Evolutionary conservation across 768 basidiomycete genomes (phyloP), one percentile per base, ranked within the genome.

Genomic region (Lentinus brumalis): DNA sequence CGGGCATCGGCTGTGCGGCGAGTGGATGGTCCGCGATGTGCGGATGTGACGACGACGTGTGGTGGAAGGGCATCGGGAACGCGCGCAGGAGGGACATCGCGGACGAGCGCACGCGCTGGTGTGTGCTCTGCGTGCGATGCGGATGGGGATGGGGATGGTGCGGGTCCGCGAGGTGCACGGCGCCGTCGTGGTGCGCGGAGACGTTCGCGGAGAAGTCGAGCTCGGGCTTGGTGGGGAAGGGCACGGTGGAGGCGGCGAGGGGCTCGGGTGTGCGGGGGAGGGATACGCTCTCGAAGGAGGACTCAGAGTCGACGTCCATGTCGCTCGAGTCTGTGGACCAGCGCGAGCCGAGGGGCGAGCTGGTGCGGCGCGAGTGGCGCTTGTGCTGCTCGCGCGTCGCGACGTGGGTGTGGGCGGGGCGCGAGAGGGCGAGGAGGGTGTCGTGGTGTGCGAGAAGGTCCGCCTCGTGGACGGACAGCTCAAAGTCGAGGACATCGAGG

Each of bases 401-500:
- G 40, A 47, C 65, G 62, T 54, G 66, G 55, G 16, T 59, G 69
- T 70, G 50, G 71, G 67, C 46, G 78, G 75, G 55, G 53, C 57
- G 72, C 62, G 61, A 67, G 50, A 45, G 70, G 64, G 45, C 72
- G 64, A 76, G 42, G 69, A 79, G 66, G 26, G 71, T 54, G 60
- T 74, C 73, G 47, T 80, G 77, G 64, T 80, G 77, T 45, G 73
- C 70, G 32, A 91, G 79, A 60, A 91, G 64, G 67, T 91, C 89
- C 42, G 78, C 77, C 67, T 91, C 89, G 56, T 81, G 74, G 63
- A 92, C 74, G 58, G 80, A 77, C 42, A 92, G 81, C 69, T 91
- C 86, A 67, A 88, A 92, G 71, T 90, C 86, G 62, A 92, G 81
- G 41, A 92, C 89, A 63, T 88, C 87, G 50, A 91, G 82, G 73